phyloP scores from a whole-genome alignment of 371 early-diverging fungal genomes.

The Chytridiales sp. region DNA sequence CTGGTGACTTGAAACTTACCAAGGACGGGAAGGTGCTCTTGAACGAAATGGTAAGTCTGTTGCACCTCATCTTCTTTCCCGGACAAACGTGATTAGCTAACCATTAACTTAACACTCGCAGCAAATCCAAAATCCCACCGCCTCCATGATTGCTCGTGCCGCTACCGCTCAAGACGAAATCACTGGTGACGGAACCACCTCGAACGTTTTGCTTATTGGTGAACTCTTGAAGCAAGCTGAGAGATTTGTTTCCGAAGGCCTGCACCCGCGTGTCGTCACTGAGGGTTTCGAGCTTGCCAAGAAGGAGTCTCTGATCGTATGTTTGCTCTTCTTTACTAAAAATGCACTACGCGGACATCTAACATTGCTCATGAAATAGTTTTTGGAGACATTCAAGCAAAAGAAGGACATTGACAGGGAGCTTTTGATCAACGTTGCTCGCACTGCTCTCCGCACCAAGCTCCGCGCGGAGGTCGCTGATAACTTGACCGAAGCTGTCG shows the following conservation, averaged over 20 bases:
- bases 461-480: conserved; percentile 88
- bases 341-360: background rate
- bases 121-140: conserved; percentile 99
- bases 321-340: background rate
- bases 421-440: conserved; percentile 86
- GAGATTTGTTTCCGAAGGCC: conserved; percentile 94
- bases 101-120: conserved; percentile 31
- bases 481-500: conserved; percentile 90
- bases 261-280: conserved; percentile 94
- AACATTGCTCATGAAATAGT: conserved; percentile 46
- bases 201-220: conserved; percentile 94
- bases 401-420: conserved; percentile 84
- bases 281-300: conserved; percentile 97
- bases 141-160: conserved; percentile 98
- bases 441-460: conserved; percentile 96
- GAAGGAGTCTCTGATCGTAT: conserved; percentile 84
- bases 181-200: conserved; percentile 99
- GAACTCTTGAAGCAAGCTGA: conserved; percentile 97
- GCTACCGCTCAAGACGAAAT: conserved; percentile 98
- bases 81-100: background rate
- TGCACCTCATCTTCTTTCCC: background rate
- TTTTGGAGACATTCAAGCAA: conserved; percentile 83
- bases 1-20: conserved; percentile 94
- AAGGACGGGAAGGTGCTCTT: conserved; percentile 97
- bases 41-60: conserved; percentile 87